These are phyloP conservation scores for Gloeophyllum trabeum DNA, from an alignment of 768 basidiomycete species.

Conservation along the genomic window DNA sequence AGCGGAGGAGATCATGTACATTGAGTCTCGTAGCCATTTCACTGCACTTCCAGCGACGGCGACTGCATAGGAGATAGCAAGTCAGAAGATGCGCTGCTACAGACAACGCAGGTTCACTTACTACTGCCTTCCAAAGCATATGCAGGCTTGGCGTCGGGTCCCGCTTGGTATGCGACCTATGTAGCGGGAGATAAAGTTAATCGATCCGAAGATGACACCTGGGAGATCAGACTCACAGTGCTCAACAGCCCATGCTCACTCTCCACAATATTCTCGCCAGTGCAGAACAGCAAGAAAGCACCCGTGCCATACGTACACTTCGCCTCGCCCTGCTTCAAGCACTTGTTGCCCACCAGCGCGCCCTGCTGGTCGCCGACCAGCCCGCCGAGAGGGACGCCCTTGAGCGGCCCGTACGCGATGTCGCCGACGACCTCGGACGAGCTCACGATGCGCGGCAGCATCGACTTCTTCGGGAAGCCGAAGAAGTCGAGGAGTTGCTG, in stretches of 20 bases:
- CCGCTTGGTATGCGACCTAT: slow-evolving; percentile 88
- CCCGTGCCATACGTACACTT: slow-evolving; percentile 99
- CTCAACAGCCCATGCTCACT: slow-evolving; percentile 83
- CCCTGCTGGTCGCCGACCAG: slow-evolving; percentile 98
- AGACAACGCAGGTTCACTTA: slow-evolving; percentile 26
- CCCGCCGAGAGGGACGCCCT: slow-evolving; percentile 79
- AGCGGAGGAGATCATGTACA: slow-evolving; percentile 72
- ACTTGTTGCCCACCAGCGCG: slow-evolving; percentile 94
- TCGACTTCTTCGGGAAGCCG: slow-evolving; percentile 56
- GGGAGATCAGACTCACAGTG: slow-evolving; percentile 41
- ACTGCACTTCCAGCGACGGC: slow-evolving; percentile 93
- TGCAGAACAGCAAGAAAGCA: slow-evolving; percentile 92
- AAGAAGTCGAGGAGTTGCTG: slow-evolving; percentile 80
- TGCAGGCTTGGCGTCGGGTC: slow-evolving; percentile 63
- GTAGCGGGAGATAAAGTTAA: neutral
- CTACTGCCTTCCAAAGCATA: slow-evolving; percentile 95
- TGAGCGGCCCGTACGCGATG: slow-evolving; percentile 52
- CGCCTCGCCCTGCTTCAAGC: slow-evolving; percentile 80
- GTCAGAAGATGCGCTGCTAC: no score
- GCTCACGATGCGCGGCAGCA: slow-evolving; percentile 81
- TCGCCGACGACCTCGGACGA: slow-evolving; percentile 89
- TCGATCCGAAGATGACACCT: neutral
- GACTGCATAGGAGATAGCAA: slow-evolving; percentile 39
- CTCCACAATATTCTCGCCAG: slow-evolving; percentile 76
- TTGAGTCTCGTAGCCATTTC: slow-evolving; percentile 89